A percentile compares a stretch with the other conserved stretches of the same genome.
These are phyloP conservation scores for Lipomyces yamanashiensis DNA, from an alignment of 805 yeast genomes.

Conservation along the genomic window DNA sequence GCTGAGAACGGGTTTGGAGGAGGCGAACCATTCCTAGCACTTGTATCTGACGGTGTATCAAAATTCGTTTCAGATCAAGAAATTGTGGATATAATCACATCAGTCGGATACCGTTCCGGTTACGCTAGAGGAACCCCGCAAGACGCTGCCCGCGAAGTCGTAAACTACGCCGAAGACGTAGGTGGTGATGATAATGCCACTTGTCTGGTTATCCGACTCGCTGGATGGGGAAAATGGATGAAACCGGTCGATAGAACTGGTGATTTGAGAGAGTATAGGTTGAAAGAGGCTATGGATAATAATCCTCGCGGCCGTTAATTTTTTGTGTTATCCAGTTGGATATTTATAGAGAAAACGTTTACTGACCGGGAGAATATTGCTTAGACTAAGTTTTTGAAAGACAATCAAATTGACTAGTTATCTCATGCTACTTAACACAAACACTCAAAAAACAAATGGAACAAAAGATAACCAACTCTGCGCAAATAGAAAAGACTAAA, in stretches of 20 bases:
- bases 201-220: conserved; percentile 74
- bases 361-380: too few species aligned
- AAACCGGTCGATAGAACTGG: conserved; percentile 77
- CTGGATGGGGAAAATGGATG: conserved; percentile 93
- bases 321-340: background rate
- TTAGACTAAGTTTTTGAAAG: too few species aligned
- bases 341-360: background rate
- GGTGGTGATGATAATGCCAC: conserved; percentile 98
- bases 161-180: conserved; percentile 78
- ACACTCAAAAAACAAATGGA: background rate
- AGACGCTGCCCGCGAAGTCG: conserved; percentile 80
- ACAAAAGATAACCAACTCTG: background rate
- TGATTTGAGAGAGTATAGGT: conserved; percentile 69
- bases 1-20: conserved; percentile 39
- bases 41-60: conserved; percentile 88
- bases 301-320: conserved; percentile 23
- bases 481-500: background rate
- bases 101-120: conserved; percentile 51
- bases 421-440: too few species aligned
- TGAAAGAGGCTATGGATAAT: conserved; percentile 50
- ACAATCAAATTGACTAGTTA: too few species aligned
- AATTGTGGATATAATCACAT: conserved; percentile 72
- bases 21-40: conserved; percentile 65
- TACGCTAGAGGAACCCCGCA: conserved; percentile 77
- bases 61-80: conserved; percentile 86